A percentile compares a stretch with the other conserved stretches of the same genome.
phyloP scores from a whole-genome alignment of 2,329 filamentous ascomycete genomes.

The Sclerotinia trifoliorum region DNA sequence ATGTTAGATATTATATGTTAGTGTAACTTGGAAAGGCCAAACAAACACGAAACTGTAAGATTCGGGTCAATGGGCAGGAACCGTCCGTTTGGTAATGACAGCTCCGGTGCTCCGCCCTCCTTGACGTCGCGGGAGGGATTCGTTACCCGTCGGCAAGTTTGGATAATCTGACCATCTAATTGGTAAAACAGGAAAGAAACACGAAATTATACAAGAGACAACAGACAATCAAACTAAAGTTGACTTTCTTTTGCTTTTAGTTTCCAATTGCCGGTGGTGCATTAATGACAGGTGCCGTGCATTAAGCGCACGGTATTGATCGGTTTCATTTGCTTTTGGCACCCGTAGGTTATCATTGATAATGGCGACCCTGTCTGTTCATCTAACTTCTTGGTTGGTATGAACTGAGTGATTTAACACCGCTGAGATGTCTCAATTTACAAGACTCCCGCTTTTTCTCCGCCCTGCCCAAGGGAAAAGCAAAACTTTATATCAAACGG shows the following conservation, averaged over 20 bases:
- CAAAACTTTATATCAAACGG: not conserved
- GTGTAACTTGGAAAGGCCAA: not conserved
- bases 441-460: not conserved
- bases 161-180: not conserved
- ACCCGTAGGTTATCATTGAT: not conserved
- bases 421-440: not conserved
- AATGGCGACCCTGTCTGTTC: not conserved
- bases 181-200: not conserved
- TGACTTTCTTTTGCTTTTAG: not conserved
- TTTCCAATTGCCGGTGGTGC: conserved; percentile 6
- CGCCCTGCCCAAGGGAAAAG: not conserved
- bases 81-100: not conserved
- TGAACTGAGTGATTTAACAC: not conserved
- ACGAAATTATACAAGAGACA: not conserved
- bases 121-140: not conserved
- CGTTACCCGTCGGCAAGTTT: not conserved
- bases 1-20: not conserved
- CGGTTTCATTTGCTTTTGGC: not conserved
- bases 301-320: not conserved
- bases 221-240: not conserved
- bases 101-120: no score
- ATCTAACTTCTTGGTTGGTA: not conserved
- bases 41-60: not conserved
- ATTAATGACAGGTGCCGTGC: not conserved
- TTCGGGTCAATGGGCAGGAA: not conserved